These are phyloP conservation scores for Clohesyomyces aquaticus DNA, from an alignment of 495 filamentous ascomycete species.

Conservation along the genomic window DNA sequence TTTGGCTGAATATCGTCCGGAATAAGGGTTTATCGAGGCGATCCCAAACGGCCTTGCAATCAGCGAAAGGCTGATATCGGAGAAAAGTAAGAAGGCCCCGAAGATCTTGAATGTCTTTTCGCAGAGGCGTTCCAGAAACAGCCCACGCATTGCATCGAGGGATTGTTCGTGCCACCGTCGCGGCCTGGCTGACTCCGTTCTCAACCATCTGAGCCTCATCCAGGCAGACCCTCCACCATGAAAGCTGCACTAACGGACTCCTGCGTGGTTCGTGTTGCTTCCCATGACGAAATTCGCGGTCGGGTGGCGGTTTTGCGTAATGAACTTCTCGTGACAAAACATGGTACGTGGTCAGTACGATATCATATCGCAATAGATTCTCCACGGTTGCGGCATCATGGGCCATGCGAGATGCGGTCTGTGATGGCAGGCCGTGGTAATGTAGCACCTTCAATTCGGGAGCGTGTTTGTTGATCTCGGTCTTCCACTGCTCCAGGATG, in stretches of 20 bases:
- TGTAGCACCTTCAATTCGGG: constrained; percentile 58
- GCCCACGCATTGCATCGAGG: constrained; percentile 88
- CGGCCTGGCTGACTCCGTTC: constrained; percentile 80
- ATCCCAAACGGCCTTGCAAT: constrained; percentile 66
- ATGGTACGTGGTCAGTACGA: constrained; percentile 86
- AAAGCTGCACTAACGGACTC: constrained; percentile 76
- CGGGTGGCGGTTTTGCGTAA: constrained; percentile 65
- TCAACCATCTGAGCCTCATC: constrained; percentile 98
- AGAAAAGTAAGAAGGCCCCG: constrained; percentile 77
- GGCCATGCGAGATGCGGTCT: constrained; percentile 37
- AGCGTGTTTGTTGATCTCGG: constrained; percentile 73
- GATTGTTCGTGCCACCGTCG: constrained; percentile 75
- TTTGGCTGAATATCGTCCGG: constrained; percentile 58
- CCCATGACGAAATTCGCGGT: constrained; percentile 66
- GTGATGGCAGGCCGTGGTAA: constrained; percentile 47
- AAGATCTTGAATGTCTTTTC: constrained; percentile 73
- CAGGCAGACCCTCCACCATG: constrained; percentile 91
- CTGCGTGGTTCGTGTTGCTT: constrained; percentile 68
- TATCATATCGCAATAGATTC: constrained; percentile 62
- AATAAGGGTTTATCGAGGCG: constrained; percentile 61
- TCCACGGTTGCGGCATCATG: constrained; percentile 54
- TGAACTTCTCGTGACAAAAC: constrained; percentile 78
- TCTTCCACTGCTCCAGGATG: constrained; percentile 84
- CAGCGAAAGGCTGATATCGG: constrained; percentile 72
- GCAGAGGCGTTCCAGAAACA: constrained; percentile 88